A percentile compares a stretch with the other conserved stretches of the same genome.
phyloP scores from a whole-genome alignment of 495 filamentous ascomycete genomes.

The Cercophora samala region DNA sequence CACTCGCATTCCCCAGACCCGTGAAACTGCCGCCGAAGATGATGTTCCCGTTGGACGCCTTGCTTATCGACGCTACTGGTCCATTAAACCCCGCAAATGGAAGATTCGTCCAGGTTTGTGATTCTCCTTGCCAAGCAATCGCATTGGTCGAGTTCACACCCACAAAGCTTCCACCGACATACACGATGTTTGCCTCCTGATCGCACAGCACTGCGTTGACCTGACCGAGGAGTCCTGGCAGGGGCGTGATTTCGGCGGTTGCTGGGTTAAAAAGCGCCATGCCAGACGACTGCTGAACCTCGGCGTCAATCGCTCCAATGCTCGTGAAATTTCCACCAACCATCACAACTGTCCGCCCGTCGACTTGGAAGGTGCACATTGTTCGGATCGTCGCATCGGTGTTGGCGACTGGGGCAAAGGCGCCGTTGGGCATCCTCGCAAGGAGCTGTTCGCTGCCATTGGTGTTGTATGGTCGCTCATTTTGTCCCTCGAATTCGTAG shows the following conservation, averaged over 20 bases:
- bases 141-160: slow-evolving; percentile 82
- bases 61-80: slow-evolving; percentile 80
- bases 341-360: slow-evolving; percentile 67
- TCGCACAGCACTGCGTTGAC: slow-evolving; percentile 84
- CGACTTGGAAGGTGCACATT: slow-evolving; percentile 77
- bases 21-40: slow-evolving; percentile 92
- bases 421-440: slow-evolving; percentile 79
- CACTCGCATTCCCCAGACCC: slow-evolving; percentile 77
- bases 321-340: slow-evolving; percentile 97
- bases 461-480: slow-evolving; percentile 57
- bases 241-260: slow-evolving; percentile 60
- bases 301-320: slow-evolving; percentile 52
- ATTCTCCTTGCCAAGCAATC: slow-evolving; percentile 67
- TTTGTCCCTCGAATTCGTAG: slow-evolving; percentile 79
- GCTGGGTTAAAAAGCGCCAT: slow-evolving; percentile 76
- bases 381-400: slow-evolving; percentile 79
- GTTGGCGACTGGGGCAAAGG: slow-evolving; percentile 65
- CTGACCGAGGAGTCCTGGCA: slow-evolving; percentile 75
- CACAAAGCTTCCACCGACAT: slow-evolving; percentile 83
- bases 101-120: slow-evolving; percentile 75
- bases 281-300: slow-evolving; percentile 61
- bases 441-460: slow-evolving; percentile 83
- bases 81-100: slow-evolving; percentile 94
- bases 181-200: slow-evolving; percentile 74
- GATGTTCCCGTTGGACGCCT: slow-evolving; percentile 74